These are phyloP conservation scores for Purshia tridentata DNA, from an alignment of 306 rosid species.

Conservation along the genomic window DNA sequence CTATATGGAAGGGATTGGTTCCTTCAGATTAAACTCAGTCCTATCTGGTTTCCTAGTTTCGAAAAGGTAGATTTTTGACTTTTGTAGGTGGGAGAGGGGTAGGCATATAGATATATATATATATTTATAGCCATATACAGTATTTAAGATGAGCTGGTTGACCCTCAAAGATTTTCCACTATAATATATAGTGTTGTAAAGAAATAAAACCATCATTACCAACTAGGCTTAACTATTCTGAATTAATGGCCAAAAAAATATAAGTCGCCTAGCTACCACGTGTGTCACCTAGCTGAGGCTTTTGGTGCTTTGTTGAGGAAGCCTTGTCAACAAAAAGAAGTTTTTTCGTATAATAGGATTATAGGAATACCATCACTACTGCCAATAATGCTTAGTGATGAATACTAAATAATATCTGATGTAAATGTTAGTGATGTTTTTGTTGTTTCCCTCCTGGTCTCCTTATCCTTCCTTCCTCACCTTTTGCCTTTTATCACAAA, in stretches of 20 bases:
- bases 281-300: constrained; percentile 2
- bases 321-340: not conserved
- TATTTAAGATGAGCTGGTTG: constrained; percentile 18
- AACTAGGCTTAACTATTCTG: constrained; percentile 20
- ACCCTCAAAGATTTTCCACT: constrained; percentile 18
- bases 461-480: not conserved
- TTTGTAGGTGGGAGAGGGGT: not conserved
- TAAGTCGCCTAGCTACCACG: not conserved
- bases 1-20: not conserved
- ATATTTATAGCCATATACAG: not conserved
- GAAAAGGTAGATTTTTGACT: not conserved
- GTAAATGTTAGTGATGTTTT: constrained; percentile 8
- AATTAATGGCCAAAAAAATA: constrained; percentile 1
- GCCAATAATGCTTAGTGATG: constrained; percentile 9
- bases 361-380: constrained; percentile 8
- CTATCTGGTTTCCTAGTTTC: not conserved
- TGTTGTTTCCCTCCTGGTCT: not conserved
- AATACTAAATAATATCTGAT: constrained; percentile 16
- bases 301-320: constrained; percentile 9
- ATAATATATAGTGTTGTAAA: not conserved
- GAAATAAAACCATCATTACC: constrained; percentile 4
- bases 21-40: not conserved
- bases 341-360: not conserved
- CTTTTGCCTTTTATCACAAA: constrained; percentile 1
- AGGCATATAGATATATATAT: not conserved